These are phyloP conservation scores for Helianthus tuberosus DNA, from an alignment of 129 eudicot species.

Conservation along the genomic window DNA sequence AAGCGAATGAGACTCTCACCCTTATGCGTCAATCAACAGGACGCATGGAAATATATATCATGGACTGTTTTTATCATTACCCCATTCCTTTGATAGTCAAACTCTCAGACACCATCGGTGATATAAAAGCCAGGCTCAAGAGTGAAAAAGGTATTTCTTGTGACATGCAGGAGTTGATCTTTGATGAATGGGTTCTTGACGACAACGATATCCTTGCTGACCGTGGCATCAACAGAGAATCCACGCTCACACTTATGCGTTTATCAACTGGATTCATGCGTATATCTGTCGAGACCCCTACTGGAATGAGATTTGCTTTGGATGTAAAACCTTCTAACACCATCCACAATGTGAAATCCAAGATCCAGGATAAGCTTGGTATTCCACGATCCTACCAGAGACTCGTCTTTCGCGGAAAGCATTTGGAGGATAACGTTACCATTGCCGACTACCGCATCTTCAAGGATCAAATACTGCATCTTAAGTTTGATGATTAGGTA, in stretches of 20 bases:
- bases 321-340: neutral
- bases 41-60: neutral
- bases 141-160: neutral
- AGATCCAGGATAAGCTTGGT: neutral
- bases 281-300: too few species aligned
- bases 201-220: neutral
- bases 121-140: neutral
- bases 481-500: too few species aligned
- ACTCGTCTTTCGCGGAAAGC: neutral
- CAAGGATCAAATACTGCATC: too few species aligned
- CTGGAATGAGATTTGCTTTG: too few species aligned
- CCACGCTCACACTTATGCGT: neutral
- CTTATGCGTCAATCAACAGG: neutral
- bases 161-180: neutral
- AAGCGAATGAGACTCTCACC: slow-evolving; percentile 3
- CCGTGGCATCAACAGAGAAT: neutral
- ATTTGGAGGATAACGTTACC: neutral
- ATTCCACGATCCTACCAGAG: neutral
- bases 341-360: neutral
- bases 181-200: neutral
- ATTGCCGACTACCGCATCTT: neutral
- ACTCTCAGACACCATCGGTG: neutral
- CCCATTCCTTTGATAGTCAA: neutral
- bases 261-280: neutral
- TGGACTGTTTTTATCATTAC: too few species aligned